A percentile compares a stretch with the other conserved stretches of the same genome.
Conservation (phyloP, 2,329 filamentous ascomycete genomes). For the Beauveria bassiana region DNA sequence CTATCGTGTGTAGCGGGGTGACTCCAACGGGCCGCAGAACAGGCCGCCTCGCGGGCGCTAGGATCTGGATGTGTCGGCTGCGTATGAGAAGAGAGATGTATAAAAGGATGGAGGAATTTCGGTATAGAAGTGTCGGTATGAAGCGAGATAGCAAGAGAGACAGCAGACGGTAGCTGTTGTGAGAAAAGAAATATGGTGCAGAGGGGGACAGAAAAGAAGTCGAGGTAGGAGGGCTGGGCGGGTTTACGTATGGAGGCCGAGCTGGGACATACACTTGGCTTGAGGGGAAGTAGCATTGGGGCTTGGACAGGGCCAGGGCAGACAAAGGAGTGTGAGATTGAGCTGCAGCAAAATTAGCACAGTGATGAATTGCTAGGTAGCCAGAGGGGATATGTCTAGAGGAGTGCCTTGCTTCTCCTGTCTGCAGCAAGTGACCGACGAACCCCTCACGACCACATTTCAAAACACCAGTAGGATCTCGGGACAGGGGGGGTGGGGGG, state of each 20-base stretch:
- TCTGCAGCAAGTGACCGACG: neutral
- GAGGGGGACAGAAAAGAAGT: neutral
- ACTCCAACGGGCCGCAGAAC: conserved; percentile 11
- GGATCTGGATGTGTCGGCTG: conserved; percentile 1
- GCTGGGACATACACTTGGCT: neutral
- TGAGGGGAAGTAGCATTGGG: conserved; percentile 1
- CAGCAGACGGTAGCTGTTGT: neutral
- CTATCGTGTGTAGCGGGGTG: conserved; percentile 7
- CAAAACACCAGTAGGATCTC: conserved; percentile 1
- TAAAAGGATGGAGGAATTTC: neutral
- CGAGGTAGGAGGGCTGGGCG: conserved; percentile 1
- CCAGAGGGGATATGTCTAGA: neutral
- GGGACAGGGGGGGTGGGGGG: neutral
- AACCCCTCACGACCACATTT: neutral
- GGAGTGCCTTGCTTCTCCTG: neutral
- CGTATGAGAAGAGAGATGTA: neutral
- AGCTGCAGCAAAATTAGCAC: neutral
- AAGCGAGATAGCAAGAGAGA: neutral
- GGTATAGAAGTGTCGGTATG: neutral
- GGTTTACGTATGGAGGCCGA: conserved; percentile 8
- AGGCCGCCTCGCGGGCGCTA: conserved; percentile 5
- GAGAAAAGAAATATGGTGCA: neutral
- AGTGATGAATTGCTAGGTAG: neutral
- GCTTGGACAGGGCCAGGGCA: conserved; percentile 1
- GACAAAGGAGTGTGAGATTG: neutral